Base-by-base conservation (phyloP, 345 rosid genomes). In the Laguncularia racemosa region DNA sequence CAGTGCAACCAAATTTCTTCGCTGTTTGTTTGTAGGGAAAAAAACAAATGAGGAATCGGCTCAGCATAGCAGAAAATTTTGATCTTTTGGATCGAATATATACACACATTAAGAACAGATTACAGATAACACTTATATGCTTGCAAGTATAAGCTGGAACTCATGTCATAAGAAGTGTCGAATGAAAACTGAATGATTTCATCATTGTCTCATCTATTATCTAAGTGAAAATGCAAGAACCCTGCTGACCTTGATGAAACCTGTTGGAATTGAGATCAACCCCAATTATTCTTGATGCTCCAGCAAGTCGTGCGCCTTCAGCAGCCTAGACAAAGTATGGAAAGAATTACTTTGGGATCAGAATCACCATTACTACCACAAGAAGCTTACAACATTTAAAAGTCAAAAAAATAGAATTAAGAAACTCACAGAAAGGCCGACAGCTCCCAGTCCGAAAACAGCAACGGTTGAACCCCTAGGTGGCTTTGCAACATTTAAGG, bases 211-310 rank as follows among this genome's bases (percentile, higher is more conserved):
- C 14, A 20, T 20, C 2, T 19, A 5, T 16, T 2, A 60, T 44
- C 16, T 2, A 23, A 6, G 28, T 23, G 1, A 23, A 18, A 54
- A 6, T 23, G 57, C 17, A 33, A 16, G 21, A 46, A 18, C 43
- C n/a, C 19, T 13, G 14, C 40, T 6, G 16, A 76, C 80, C 80
- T 65, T 69, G 19, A 3, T 70, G 66, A 38, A 73, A 76, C 19
- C 68, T 63, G 13, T 51, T 55, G 16, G 75, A 23, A 48, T 70
- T 76, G 28, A 71, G 55, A 52, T 73, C 81, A 3, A 76, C 75
- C 16, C 81, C 81, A 26, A 73, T 73, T 26, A 73, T 73, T 47
- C 75, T 73, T n/a, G 81, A 73, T 9, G 78, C 75, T 18, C 81
- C 78, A 16, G 71, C 64, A 53, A 76, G 57, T 46, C 81, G 66